Evolutionary conservation across 345 rosid genomes (phyloP).

Genomic region (Bretschneidera sinensis): DNA sequence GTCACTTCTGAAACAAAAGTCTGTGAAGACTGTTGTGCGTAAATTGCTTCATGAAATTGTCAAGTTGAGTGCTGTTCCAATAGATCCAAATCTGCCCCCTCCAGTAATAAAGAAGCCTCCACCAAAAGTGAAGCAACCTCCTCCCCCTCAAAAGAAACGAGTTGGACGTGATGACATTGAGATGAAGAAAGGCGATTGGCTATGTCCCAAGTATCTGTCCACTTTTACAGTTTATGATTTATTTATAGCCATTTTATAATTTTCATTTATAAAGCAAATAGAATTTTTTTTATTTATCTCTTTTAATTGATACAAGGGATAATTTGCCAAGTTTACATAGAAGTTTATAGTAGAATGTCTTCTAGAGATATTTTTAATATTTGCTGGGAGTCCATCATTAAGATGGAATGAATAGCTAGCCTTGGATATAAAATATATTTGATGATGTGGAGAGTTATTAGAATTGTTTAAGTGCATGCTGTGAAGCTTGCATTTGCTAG

Average conservation of each 20-base stretch:
- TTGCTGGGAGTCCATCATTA: neutral
- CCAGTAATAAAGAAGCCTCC: conserved; percentile 83
- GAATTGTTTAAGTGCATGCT: neutral
- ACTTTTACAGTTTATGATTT: neutral
- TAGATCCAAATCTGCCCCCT: conserved; percentile 93
- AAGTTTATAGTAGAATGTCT: neutral
- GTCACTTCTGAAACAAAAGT: conserved; percentile 62
- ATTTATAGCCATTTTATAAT: neutral
- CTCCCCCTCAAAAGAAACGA: conserved; percentile 81
- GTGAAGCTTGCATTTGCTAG: neutral
- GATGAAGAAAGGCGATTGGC: conserved; percentile 99
- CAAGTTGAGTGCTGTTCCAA: conserved; percentile 84
- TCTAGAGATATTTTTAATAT: neutral
- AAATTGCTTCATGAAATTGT: conserved; percentile 85
- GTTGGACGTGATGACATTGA: conserved; percentile 97
- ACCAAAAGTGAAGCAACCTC: conserved; percentile 94
- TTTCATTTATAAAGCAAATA: neutral
- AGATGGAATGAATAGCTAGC: neutral
- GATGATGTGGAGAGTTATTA: neutral
- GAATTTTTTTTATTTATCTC: too few species aligned
- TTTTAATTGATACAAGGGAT: neutral
- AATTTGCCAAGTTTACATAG: neutral
- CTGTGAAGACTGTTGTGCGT: conserved; percentile 72
- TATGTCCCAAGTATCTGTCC: conserved; percentile 81
- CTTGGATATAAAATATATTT: too few species aligned